These are phyloP conservation scores for Colletotrichum spinosum DNA, from an alignment of 2,329 filamentous ascomycete genomes.

Conservation along the genomic window DNA sequence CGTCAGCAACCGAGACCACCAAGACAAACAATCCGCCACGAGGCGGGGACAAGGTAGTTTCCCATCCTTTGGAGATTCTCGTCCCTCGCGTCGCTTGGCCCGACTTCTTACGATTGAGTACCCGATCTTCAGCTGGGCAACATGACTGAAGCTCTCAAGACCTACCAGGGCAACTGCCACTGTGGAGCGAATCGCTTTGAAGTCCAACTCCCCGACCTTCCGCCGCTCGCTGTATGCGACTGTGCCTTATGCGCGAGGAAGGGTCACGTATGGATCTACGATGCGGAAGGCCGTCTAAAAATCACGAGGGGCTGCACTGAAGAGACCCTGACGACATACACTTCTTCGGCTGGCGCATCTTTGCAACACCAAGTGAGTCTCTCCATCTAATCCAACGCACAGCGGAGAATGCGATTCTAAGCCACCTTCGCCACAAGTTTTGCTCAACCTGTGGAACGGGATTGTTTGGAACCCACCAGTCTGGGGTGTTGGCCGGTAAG, in stretches of 20 bases:
- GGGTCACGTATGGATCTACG: slow-evolving; percentile 43
- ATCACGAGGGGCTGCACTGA: slow-evolving; percentile 31
- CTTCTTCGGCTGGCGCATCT: slow-evolving; percentile 9
- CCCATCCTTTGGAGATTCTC: too few species aligned
- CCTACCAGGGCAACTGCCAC: slow-evolving; percentile 44
- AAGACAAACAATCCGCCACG: too few species aligned
- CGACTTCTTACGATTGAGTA: background rate
- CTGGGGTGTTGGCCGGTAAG: slow-evolving; percentile 40
- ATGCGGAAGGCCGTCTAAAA: slow-evolving; percentile 24
- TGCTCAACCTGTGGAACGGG: slow-evolving; percentile 44
- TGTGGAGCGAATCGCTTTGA: slow-evolving; percentile 45
- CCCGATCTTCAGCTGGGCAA: background rate
- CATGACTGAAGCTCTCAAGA: slow-evolving; percentile 7
- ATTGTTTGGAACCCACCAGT: slow-evolving; percentile 41
- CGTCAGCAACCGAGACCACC: background rate
- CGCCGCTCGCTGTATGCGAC: slow-evolving; percentile 36
- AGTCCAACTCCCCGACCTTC: slow-evolving; percentile 31
- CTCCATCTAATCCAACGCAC: background rate
- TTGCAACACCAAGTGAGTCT: slow-evolving; percentile 38
- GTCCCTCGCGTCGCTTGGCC: too few species aligned
- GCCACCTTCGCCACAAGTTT: slow-evolving; percentile 39
- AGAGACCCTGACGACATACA: slow-evolving; percentile 23
- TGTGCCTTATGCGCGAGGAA: slow-evolving; percentile 45
- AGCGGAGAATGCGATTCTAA: background rate
- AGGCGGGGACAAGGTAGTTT: too few species aligned